Percentiles rank a stretch among this genome's conserved stretches.
Conservation (phyloP, 805 yeast species). For the Suhomyces xylopsoci region DNA sequence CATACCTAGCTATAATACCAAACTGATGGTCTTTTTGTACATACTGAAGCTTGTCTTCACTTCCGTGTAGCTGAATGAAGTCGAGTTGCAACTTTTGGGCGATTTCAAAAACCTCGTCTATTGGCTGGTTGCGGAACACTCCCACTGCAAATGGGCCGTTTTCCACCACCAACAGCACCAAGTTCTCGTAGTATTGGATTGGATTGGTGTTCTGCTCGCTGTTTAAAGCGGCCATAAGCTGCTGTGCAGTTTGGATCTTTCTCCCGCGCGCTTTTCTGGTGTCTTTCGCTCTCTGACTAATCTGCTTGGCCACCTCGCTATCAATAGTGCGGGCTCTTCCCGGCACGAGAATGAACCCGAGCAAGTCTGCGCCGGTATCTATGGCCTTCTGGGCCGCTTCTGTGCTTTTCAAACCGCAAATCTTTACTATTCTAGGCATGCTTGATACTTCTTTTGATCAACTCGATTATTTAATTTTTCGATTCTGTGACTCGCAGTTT, state of each 20-base stretch:
- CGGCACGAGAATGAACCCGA: slow-evolving; percentile 90
- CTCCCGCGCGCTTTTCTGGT: slow-evolving; percentile 16
- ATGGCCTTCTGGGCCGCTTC: slow-evolving; percentile 75
- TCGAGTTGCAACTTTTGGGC: slow-evolving; percentile 55
- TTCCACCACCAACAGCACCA: slow-evolving; percentile 23
- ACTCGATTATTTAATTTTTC: too few species aligned
- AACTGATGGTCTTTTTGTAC: slow-evolving; percentile 41
- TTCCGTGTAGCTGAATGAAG: slow-evolving; percentile 85
- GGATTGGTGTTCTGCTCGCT: slow-evolving; percentile 9
- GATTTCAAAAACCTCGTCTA: slow-evolving; percentile 53
- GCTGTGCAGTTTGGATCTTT: slow-evolving; percentile 17
- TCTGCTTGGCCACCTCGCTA: slow-evolving; percentile 23
- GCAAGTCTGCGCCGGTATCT: slow-evolving; percentile 64
- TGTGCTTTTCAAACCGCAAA: slow-evolving; percentile 73
- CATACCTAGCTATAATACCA: slow-evolving; percentile 74
- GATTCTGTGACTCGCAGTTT: too few species aligned
- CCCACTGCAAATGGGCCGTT: slow-evolving; percentile 79
- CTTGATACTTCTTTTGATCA: too few species aligned
- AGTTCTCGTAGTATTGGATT: slow-evolving; percentile 30
- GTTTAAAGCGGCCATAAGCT: slow-evolving; percentile 14
- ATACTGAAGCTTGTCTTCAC: slow-evolving; percentile 49
- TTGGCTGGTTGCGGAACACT: slow-evolving; percentile 80
- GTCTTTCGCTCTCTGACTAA: slow-evolving; percentile 25
- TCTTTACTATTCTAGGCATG: slow-evolving; percentile 44
- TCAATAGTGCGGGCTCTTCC: slow-evolving; percentile 67